phyloP scores from a whole-genome alignment of 1,284 basidiomycete genomes.

The Sporisorium exsertum region DNA sequence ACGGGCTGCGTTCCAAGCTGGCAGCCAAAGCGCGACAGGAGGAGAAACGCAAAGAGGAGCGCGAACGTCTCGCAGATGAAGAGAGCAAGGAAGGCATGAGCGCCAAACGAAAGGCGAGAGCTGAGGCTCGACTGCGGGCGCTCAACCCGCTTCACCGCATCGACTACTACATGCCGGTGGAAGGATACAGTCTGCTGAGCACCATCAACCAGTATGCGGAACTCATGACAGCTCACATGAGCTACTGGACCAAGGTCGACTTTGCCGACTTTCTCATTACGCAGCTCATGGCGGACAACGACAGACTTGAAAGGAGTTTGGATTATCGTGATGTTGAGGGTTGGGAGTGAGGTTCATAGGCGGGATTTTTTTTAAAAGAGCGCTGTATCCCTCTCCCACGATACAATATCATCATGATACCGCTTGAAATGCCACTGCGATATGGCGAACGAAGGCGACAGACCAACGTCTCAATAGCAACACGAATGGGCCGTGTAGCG shows the following conservation, averaged over 20 bases:
- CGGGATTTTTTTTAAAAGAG: background rate
- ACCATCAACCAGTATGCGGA: conserved; percentile 57
- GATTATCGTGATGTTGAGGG: conserved; percentile 44
- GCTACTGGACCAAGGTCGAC: conserved; percentile 60
- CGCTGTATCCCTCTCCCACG: background rate
- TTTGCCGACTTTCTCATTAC: conserved; percentile 64
- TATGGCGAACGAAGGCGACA: background rate
- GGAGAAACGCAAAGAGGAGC: conserved; percentile 39
- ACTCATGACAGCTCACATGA: conserved; percentile 61
- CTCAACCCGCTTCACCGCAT: conserved; percentile 47
- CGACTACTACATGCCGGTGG: conserved; percentile 57
- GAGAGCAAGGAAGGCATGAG: conserved; percentile 42
- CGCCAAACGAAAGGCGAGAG: conserved; percentile 31
- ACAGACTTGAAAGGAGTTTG: conserved; percentile 38
- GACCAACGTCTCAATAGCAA: background rate
- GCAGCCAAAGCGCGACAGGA: conserved; percentile 25
- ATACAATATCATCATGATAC: background rate
- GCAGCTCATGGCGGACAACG: conserved; percentile 53
- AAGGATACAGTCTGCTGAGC: conserved; percentile 48
- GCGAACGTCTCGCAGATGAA: conserved; percentile 21
- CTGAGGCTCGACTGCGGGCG: conserved; percentile 41
- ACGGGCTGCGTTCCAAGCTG: conserved; percentile 19
- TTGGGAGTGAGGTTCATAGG: conserved; percentile 30
- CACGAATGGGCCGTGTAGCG: background rate
- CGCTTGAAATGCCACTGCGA: background rate